Conservation (phyloP, 1,284 basidiomycete species). For the Malassezia sympodialis region DNA sequence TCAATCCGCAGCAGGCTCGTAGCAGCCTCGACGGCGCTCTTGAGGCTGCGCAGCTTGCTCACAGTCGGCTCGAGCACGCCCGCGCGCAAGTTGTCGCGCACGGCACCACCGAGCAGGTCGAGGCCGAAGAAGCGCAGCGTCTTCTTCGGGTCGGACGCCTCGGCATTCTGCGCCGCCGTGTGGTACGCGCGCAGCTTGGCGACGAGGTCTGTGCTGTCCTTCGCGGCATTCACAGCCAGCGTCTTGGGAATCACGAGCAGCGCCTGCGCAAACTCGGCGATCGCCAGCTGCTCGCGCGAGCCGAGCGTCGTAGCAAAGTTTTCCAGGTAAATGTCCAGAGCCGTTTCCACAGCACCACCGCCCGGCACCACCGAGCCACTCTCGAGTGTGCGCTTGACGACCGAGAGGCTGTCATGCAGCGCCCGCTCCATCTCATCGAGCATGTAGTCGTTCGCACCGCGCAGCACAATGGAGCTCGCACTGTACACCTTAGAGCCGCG, state of each 20-base stretch:
- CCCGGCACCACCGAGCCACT: constrained; percentile 92
- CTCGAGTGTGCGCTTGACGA: constrained; percentile 95
- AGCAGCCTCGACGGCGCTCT: constrained; percentile 91
- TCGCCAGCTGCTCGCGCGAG: constrained; percentile 93
- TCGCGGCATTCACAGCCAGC: constrained; percentile 92
- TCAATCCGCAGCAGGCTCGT: constrained; percentile 91
- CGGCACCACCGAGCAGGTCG: constrained; percentile 85
- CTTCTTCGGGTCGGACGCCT: constrained; percentile 85
- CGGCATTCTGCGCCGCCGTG: constrained; percentile 81
- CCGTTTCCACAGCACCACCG: constrained; percentile 93
- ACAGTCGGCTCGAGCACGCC: constrained; percentile 93
- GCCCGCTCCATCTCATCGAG: constrained; percentile 98
- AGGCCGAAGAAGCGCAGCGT: constrained; percentile 85
- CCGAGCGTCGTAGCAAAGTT: constrained; percentile 94
- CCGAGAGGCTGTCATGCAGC: constrained; percentile 83
- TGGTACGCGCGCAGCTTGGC: constrained; percentile 91
- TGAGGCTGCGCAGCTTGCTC: constrained; percentile 91
- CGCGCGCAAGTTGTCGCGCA: constrained; percentile 84
- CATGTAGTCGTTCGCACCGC: constrained; percentile 98
- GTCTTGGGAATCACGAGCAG: constrained; percentile 88
- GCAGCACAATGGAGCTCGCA: constrained; percentile 81
- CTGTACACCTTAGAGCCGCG: constrained; percentile 95
- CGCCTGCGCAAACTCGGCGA: constrained; percentile 91
- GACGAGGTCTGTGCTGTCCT: constrained; percentile 94
- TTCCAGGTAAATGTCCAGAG: constrained; percentile 92